phyloP scores from a whole-genome alignment of 164 flowering plant species.

The Macadamia integrifolia region DNA sequence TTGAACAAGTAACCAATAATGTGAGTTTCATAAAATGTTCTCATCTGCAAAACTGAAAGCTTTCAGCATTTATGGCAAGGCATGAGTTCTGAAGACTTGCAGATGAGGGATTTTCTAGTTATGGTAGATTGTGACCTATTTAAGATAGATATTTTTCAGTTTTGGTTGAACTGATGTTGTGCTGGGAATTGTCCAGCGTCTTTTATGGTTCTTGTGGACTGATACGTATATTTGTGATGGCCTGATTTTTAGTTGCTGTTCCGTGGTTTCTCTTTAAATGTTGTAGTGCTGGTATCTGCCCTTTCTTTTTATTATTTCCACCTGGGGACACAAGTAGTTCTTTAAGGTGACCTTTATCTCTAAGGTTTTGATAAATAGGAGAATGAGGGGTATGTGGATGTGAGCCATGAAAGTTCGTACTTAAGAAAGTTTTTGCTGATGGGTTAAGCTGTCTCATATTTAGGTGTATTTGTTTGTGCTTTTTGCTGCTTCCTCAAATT shows the following conservation, averaged over 20 bases:
- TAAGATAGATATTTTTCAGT: no score
- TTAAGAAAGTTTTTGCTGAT: not conserved
- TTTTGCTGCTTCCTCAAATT: no score
- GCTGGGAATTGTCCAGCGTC: not conserved
- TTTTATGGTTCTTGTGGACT: not conserved
- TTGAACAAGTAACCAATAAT: not conserved
- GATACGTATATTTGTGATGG: not conserved
- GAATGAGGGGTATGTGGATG: no score
- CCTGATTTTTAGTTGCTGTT: not conserved
- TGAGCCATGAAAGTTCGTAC: not conserved
- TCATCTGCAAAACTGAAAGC: not conserved
- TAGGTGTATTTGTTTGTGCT: no score
- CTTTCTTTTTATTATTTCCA: not conserved
- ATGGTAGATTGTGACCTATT: not conserved
- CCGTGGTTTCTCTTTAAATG: not conserved
- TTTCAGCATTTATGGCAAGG: not conserved
- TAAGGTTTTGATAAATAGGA: no score
- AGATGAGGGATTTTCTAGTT: not conserved
- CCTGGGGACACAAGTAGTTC: no score
- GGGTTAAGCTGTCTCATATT: not conserved
- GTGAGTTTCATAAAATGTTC: not conserved
- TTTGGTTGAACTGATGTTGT: not conserved
- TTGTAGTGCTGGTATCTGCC: not conserved
- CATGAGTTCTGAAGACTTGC: not conserved
- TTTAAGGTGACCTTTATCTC: no score